A percentile compares a stretch with the other conserved stretches of the same genome.
These are phyloP conservation scores for Acorus calamus DNA, from an alignment of 106 monocot species.

Conservation along the genomic window DNA sequence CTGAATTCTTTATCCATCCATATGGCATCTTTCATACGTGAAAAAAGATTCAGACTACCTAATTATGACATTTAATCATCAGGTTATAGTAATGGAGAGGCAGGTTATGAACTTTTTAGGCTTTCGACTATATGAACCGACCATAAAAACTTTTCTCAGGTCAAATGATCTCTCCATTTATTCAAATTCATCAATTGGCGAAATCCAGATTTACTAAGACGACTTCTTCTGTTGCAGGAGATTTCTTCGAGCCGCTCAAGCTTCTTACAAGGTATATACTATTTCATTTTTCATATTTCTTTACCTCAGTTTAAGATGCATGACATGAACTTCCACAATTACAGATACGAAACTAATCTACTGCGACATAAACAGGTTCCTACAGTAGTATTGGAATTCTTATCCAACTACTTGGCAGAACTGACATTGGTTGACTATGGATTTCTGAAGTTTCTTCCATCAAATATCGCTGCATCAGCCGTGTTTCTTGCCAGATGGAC, in stretches of 20 bases:
- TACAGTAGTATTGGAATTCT: conserved; percentile 32
- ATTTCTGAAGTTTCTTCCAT: conserved; percentile 75
- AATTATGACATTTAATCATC: neutral
- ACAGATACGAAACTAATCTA: too few species aligned
- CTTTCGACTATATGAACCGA: conserved; percentile 71
- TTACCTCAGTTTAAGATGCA: neutral
- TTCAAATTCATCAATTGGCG: neutral
- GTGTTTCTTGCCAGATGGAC: conserved; percentile 89
- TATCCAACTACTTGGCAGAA: conserved; percentile 88
- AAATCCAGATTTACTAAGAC: neutral
- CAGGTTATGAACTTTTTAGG: conserved; percentile 43
- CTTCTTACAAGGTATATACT: conserved; percentile 41
- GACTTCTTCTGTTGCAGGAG: conserved; percentile 36
- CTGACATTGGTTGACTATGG: conserved; percentile 72
- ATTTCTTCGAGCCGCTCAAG: conserved; percentile 78
- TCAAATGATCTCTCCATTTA: conserved; percentile 1
- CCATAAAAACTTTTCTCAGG: conserved; percentile 88
- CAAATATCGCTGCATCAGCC: conserved; percentile 65
- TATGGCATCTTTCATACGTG: too few species aligned
- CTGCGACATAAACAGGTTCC: conserved; percentile 20
- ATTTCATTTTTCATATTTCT: neutral
- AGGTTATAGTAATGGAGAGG: conserved; percentile 82
- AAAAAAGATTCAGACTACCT: neutral
- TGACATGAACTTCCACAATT: neutral
- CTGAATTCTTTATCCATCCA: too few species aligned